These are phyloP conservation scores for Stachybotrys echinatus DNA, from an alignment of 2,329 filamentous ascomycete genomes.

Conservation along the genomic window DNA sequence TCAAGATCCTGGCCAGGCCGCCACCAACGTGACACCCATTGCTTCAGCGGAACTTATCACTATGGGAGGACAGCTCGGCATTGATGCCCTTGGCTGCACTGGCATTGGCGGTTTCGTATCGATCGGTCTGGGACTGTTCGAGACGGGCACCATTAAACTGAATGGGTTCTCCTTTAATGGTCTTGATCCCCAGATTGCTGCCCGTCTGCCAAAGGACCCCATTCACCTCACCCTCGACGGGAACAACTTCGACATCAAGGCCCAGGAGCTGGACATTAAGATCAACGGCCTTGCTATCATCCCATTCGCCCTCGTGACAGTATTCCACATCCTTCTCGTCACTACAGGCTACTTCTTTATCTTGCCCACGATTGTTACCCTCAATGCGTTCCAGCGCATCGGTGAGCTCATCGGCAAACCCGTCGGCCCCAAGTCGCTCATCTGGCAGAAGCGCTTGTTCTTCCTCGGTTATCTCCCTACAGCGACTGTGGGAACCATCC, in stretches of 20 bases:
- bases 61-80: not conserved
- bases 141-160: not conserved
- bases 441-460: slow-evolving; percentile 1
- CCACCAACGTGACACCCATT: not conserved
- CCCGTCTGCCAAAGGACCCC: not conserved
- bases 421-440: not conserved
- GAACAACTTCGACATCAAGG: not conserved
- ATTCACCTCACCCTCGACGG: not conserved
- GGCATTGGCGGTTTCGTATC: not conserved
- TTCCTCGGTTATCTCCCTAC: not conserved
- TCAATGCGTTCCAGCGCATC: not conserved
- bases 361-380: not conserved
- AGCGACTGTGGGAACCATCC: not conserved
- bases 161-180: not conserved
- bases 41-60: not conserved
- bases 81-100: not conserved
- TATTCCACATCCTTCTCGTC: not conserved
- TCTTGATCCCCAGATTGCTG: not conserved
- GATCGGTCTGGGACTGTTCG: not conserved
- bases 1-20: not conserved
- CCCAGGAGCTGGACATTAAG: not conserved
- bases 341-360: not conserved
- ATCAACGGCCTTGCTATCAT: not conserved
- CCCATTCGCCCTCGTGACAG: not conserved
- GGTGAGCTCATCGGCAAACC: not conserved